A percentile compares a stretch with the other conserved stretches of the same genome.
Conservation (phyloP, 495 filamentous ascomycete genomes). For the Elasticomyces elasticus region DNA sequence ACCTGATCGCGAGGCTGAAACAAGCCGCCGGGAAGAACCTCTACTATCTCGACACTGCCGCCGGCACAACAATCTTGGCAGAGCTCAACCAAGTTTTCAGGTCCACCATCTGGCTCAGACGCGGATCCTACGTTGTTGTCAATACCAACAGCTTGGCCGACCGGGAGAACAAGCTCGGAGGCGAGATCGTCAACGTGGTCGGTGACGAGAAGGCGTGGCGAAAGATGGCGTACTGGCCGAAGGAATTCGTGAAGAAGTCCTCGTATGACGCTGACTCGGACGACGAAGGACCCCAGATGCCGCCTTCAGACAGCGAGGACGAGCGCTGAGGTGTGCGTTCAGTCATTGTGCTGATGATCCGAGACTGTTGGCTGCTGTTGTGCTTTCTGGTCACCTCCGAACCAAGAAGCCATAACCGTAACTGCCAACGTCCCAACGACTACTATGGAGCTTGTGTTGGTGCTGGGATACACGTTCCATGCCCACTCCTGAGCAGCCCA, state of each 20-base stretch:
- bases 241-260: constrained; percentile 58
- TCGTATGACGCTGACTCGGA: constrained; percentile 48
- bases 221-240: constrained; percentile 84
- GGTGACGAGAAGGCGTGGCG: constrained; percentile 86
- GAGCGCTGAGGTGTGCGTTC: constrained; percentile 25
- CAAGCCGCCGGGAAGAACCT: constrained; percentile 81
- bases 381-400: constrained; percentile 42
- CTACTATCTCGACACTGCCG: constrained; percentile 59
- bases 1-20: constrained; percentile 63
- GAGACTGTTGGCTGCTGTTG: background rate
- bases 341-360: constrained; percentile 4
- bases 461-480: constrained; percentile 96
- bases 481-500: constrained; percentile 91
- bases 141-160: constrained; percentile 57
- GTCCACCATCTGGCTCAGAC: constrained; percentile 81
- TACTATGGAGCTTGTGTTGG: constrained; percentile 60
- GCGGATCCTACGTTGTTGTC: constrained; percentile 76
- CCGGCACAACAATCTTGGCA: constrained; percentile 51
- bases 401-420: constrained; percentile 55
- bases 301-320: constrained; percentile 58
- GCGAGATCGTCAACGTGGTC: constrained; percentile 89
- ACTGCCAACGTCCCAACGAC: constrained; percentile 63
- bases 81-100: constrained; percentile 77
- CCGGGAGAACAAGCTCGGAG: constrained; percentile 68
- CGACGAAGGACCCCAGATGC: constrained; percentile 76